Evolutionary conservation across 345 rosid species (phyloP), one percentile per base, ranked within the genome.

Genomic region (Populus simonii): DNA sequence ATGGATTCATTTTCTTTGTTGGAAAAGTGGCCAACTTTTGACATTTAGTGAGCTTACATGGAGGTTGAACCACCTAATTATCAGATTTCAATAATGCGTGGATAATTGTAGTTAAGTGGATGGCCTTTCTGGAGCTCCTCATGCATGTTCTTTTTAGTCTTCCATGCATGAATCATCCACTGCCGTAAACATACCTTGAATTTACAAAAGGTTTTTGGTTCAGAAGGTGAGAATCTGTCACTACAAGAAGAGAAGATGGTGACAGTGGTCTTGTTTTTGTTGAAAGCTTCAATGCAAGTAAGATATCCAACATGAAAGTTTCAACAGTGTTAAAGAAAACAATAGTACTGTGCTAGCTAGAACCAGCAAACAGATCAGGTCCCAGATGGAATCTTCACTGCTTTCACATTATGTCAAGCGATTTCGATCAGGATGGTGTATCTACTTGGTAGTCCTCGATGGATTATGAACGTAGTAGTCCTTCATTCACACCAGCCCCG

Each of bases 391-490:
- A 59, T 59, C 63, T 59, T 10, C 9, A 59, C 15, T 3, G 23
- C 59, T 53, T 18, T 53, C 59, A 6, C n/a, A 53, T 20, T 53
- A 20, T 53, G 59, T 2, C 20, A 57, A 57, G 57, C 31, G 43
- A 23, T 68, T 41, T 31, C 74, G 67, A 77, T 71, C 76, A 76
- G 66, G 71, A 39, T 31, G 8, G 68, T 82, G 77, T 66, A 76
- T 81, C 83, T 74, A 45, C 77, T n/a, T 76, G 33, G 83, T 76
- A 76, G 12, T 71, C 57, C 74, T 75, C 80, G 81, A 75, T 65
- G 25, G 72, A 57, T 67, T 22, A 22, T 8, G 61, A 22, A 22
- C 9, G 5, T 29, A 66, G n/a, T 1, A 6, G 39, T 18, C 70
- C 43, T 66, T 33, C 70, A 33, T 20, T 7, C 59, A 53, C 23